Evolutionary conservation across 129 eudicot species (phyloP).

Genomic region (Centaurea solstitialis): DNA sequence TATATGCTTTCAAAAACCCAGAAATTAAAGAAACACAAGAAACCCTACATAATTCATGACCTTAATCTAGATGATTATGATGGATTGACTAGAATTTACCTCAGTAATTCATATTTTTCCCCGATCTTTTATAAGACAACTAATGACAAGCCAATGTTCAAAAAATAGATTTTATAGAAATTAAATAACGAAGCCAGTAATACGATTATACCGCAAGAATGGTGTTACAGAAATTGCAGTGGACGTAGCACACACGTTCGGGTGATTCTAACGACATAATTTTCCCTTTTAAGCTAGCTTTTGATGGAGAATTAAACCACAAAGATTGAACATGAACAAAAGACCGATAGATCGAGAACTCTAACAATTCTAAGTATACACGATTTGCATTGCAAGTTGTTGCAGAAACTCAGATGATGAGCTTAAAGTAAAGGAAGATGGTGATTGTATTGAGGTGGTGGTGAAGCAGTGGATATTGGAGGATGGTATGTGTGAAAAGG

Average conservation of each 20-base stretch:
- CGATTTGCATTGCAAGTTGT: neutral
- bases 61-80: neutral
- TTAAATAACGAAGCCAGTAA: neutral
- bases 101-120: neutral
- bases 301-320: neutral
- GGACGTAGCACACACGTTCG: slow-evolving; percentile 72
- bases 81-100: too few species aligned
- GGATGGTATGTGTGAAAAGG: slow-evolving; percentile 16
- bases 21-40: neutral
- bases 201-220: slow-evolving; percentile 63
- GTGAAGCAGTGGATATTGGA: neutral
- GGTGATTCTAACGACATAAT: slow-evolving; percentile 50
- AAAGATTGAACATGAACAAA: neutral
- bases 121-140: neutral
- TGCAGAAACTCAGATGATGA: neutral
- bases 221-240: slow-evolving; percentile 91
- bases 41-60: neutral
- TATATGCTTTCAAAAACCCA: slow-evolving; percentile 4
- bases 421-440: slow-evolving; percentile 18
- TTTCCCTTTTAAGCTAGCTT: neutral
- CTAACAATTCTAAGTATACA: neutral
- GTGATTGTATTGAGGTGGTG: slow-evolving; percentile 10
- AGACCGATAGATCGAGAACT: neutral
- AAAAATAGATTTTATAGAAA: neutral
- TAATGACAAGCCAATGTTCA: neutral